Percentiles rank a stretch among this genome's conserved stretches.
Evolutionary conservation across 73 alveolate species (phyloP).

Genomic region (Effrenium voratum): DNA sequence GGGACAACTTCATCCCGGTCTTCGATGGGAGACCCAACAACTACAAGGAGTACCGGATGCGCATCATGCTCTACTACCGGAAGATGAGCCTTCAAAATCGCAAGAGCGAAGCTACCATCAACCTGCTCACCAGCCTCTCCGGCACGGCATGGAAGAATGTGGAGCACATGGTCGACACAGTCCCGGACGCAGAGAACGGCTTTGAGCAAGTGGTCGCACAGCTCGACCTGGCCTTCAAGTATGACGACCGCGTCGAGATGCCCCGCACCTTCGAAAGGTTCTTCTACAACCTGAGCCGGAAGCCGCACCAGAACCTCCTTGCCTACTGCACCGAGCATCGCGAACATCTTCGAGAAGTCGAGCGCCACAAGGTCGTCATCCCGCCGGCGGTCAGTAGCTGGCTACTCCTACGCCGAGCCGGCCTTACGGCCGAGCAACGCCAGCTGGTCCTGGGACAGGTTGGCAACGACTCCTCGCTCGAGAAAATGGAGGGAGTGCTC

Average conservation of each 20-base stretch:
- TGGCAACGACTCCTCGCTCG: neutral
- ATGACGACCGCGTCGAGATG: neutral
- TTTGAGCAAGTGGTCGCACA: neutral
- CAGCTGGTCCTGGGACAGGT: neutral
- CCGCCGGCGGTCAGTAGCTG: neutral
- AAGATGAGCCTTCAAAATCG: neutral
- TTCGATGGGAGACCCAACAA: neutral
- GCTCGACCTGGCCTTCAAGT: no score
- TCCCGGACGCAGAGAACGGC: neutral
- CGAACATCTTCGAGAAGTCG: neutral
- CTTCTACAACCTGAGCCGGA: no score
- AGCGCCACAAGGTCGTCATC: neutral
- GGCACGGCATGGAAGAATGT: neutral
- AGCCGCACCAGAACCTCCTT: neutral
- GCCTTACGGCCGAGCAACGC: neutral
- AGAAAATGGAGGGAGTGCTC: neutral
- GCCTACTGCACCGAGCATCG: neutral
- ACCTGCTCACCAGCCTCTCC: neutral
- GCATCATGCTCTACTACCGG: neutral
- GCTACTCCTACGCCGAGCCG: neutral
- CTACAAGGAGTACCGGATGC: neutral
- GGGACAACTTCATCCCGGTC: conserved; percentile 24
- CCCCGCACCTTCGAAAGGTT: neutral
- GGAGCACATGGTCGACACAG: neutral
- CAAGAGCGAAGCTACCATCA: neutral